Evolutionary conservation across 805 yeast genomes (phyloP).

Genomic region (Priceomyces medius): DNA sequence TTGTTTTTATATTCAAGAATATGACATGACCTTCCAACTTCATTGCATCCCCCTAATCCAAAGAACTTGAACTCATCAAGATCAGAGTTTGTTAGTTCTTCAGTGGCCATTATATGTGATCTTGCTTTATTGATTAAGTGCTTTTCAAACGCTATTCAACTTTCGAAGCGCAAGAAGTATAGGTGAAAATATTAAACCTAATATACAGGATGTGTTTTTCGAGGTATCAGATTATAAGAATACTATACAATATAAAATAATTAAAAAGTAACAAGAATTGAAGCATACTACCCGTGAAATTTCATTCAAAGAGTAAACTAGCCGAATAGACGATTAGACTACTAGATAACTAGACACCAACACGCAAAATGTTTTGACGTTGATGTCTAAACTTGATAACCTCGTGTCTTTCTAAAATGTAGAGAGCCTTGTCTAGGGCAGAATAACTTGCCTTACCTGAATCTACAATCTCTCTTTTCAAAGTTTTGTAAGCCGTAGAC

Average conservation of each 20-base stretch:
- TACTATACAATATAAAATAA: background rate
- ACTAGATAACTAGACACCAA: slow-evolving; percentile 51
- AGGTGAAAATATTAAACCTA: background rate
- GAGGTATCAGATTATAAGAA: background rate
- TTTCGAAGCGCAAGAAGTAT: background rate
- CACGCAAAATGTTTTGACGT: slow-evolving; percentile 74
- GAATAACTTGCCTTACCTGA: slow-evolving; percentile 59
- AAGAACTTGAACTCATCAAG: slow-evolving; percentile 59
- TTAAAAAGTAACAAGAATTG: background rate
- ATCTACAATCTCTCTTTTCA: slow-evolving; percentile 78
- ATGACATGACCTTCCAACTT: slow-evolving; percentile 96
- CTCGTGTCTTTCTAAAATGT: slow-evolving; percentile 80
- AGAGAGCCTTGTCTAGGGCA: slow-evolving; percentile 80
- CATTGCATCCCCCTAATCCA: slow-evolving; percentile 97
- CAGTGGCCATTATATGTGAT: slow-evolving; percentile 13
- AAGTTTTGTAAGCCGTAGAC: slow-evolving; percentile 84
- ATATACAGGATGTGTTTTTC: background rate
- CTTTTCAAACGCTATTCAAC: background rate
- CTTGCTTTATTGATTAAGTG: background rate
- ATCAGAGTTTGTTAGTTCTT: slow-evolving; percentile 21
- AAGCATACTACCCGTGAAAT: background rate
- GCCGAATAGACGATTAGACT: background rate
- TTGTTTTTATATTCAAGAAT: slow-evolving; percentile 89
- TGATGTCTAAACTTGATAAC: slow-evolving; percentile 87
- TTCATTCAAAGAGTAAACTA: too few relatives aligned